Conservation (phyloP, 2,329 filamentous ascomycete species). For the Paecilomyces dactylethromorphus region DNA sequence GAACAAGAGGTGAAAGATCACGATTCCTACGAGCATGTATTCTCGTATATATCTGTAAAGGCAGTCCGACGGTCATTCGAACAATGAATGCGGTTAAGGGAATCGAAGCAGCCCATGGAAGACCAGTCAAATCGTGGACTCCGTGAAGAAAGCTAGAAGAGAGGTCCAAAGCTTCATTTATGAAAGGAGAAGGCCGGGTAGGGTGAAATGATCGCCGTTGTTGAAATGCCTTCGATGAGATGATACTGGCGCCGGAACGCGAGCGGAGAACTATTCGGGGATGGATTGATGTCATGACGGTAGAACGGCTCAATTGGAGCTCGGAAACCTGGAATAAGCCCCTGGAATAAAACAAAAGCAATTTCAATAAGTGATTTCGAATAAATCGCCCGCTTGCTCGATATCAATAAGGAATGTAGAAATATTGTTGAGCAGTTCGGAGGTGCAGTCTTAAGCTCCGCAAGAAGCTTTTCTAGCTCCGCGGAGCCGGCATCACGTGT, state of each 20-base stretch:
- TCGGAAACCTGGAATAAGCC: not conserved
- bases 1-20: constrained; percentile 36
- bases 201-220: constrained; percentile 46
- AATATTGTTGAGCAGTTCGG: not conserved
- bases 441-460: not conserved
- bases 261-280: constrained; percentile 2
- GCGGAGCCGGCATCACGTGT: not conserved
- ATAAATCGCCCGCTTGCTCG: not conserved
- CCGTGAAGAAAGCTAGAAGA: constrained; percentile 42
- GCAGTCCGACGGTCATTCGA: constrained; percentile 42
- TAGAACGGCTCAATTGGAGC: not conserved
- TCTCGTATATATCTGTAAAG: constrained; percentile 40
- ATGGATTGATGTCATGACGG: constrained; percentile 10
- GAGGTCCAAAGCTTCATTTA: constrained; percentile 37
- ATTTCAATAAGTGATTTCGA: not conserved
- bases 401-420: not conserved
- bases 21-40: constrained; percentile 33
- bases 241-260: constrained; percentile 3
- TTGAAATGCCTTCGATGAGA: constrained; percentile 4
- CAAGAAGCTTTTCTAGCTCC: not conserved
- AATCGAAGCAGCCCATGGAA: constrained; percentile 51
- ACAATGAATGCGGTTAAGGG: constrained; percentile 49
- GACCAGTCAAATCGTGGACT: constrained; percentile 44
- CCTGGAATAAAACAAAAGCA: not conserved
- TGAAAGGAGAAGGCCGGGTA: constrained; percentile 34